Evolutionary conservation across 192 early-diverging fungal genomes (phyloP).

Genomic region (Rhizoclosmatium sp.): DNA sequence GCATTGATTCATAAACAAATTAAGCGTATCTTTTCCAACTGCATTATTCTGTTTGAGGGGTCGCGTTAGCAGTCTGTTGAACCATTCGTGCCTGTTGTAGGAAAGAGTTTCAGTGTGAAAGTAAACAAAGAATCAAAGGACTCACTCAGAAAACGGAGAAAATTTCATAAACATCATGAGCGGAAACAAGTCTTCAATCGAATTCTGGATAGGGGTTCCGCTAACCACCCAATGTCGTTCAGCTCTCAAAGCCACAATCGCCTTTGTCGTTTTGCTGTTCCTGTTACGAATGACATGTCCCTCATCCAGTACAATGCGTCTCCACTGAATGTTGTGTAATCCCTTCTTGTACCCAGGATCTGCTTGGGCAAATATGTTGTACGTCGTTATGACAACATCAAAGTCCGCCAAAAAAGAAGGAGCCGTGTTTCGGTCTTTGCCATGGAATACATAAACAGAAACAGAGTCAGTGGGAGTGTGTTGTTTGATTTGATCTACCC

Average conservation of each 20-base stretch:
- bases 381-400: slow-evolving; percentile 56
- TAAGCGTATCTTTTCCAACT: neutral
- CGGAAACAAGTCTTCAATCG: slow-evolving; percentile 43
- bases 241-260: slow-evolving; percentile 27
- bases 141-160: slow-evolving; percentile 11
- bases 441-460: slow-evolving; percentile 71
- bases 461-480: slow-evolving; percentile 59
- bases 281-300: slow-evolving; percentile 53
- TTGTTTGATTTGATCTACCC: slow-evolving; percentile 68
- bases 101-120: too few species aligned
- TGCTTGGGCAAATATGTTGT: slow-evolving; percentile 34
- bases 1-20: slow-evolving; percentile 5
- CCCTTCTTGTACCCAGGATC: slow-evolving; percentile 25
- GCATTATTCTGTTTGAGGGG: neutral
- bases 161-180: slow-evolving; percentile 43
- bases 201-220: slow-evolving; percentile 51
- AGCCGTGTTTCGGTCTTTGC: slow-evolving; percentile 25
- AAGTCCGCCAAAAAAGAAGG: slow-evolving; percentile 53
- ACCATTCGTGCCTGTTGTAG: neutral
- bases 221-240: slow-evolving; percentile 48
- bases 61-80: neutral
- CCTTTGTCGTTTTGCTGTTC: slow-evolving; percentile 25
- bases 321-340: slow-evolving; percentile 37
- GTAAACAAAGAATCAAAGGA: neutral
- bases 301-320: slow-evolving; percentile 46